Evolutionary conservation across 129 eudicot species (phyloP).

Genomic region (Centaurea solstitialis): DNA sequence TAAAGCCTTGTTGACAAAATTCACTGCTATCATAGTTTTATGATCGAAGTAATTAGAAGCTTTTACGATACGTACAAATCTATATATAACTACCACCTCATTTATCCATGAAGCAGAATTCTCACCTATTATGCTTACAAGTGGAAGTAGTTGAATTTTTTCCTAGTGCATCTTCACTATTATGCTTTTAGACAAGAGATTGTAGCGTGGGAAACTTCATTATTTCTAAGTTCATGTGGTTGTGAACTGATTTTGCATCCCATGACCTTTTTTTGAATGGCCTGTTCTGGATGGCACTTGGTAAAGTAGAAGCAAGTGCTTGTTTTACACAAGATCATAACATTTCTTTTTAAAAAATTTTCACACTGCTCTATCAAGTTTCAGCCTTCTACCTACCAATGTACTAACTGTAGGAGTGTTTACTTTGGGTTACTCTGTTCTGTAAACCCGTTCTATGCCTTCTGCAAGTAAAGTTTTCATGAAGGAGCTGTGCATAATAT

Average conservation of each 20-base stretch:
- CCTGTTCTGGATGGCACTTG: not conserved
- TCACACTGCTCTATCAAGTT: not conserved
- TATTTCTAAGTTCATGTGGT: not conserved
- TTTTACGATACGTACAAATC: not conserved
- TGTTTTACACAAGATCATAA: not conserved
- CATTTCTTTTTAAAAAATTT: not conserved
- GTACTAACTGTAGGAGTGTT: not conserved
- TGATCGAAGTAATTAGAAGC: conserved; percentile 1
- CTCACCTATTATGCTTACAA: not conserved
- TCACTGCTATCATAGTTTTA: not conserved
- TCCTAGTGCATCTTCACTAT: not conserved
- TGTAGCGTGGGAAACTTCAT: not conserved
- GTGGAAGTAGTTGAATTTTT: not conserved
- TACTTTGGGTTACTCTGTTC: not conserved
- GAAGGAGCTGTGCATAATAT: not conserved
- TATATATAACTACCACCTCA: not conserved
- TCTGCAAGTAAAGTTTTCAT: not conserved
- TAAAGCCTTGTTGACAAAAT: not conserved
- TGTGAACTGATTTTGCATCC: not conserved
- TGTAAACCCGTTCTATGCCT: not conserved
- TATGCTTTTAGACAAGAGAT: not conserved
- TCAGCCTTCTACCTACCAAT: not conserved
- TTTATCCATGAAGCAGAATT: not conserved
- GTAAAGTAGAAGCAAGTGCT: not conserved
- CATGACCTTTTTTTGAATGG: not conserved